Conservation (phyloP, 2,329 filamentous ascomycete species). For the Apiospora kogelbergensis region DNA sequence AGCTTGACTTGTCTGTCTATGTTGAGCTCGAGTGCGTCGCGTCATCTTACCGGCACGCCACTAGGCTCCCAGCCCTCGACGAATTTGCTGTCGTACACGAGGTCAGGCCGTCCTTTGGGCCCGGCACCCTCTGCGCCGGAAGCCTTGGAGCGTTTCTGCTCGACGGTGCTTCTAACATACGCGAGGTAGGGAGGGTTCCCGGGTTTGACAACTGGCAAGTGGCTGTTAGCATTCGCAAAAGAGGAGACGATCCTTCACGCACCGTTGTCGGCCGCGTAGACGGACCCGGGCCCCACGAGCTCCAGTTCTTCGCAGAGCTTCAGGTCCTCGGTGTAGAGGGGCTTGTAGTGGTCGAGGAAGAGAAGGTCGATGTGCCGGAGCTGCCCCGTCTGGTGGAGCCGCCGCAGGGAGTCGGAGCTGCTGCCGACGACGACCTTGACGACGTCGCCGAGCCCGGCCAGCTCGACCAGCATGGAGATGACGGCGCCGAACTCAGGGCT, state of each 20-base stretch:
- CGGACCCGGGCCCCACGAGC: constrained; percentile 61
- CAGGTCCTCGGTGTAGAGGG: constrained; percentile 70
- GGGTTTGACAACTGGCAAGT: constrained; percentile 57
- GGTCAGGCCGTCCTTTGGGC: constrained; percentile 56
- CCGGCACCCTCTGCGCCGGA: constrained; percentile 28
- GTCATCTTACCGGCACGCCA: constrained; percentile 57
- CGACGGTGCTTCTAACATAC: constrained; percentile 66
- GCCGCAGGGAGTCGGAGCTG: constrained; percentile 63
- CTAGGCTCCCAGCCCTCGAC: constrained; percentile 68
- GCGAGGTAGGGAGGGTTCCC: constrained; percentile 70
- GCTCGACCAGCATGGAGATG: constrained; percentile 65
- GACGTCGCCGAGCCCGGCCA: constrained; percentile 70
- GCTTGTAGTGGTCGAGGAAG: constrained; percentile 82
- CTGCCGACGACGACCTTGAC: constrained; percentile 71
- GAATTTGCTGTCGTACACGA: constrained; percentile 66
- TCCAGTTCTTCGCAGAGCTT: constrained; percentile 74
- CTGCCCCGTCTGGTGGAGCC: constrained; percentile 52
- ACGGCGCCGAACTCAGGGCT: constrained; percentile 74
- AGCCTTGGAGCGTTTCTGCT: constrained; percentile 55
- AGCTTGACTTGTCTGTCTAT: constrained; percentile 13
- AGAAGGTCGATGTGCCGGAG: constrained; percentile 66
- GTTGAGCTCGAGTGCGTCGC: too few species aligned
- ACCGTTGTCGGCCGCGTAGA: constrained; percentile 67
- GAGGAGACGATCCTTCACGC: constrained; percentile 1
- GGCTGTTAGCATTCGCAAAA: background rate